These are phyloP conservation scores for Pyrenopolyporus hunteri DNA, from an alignment of 495 filamentous ascomycete species.

Conservation along the genomic window DNA sequence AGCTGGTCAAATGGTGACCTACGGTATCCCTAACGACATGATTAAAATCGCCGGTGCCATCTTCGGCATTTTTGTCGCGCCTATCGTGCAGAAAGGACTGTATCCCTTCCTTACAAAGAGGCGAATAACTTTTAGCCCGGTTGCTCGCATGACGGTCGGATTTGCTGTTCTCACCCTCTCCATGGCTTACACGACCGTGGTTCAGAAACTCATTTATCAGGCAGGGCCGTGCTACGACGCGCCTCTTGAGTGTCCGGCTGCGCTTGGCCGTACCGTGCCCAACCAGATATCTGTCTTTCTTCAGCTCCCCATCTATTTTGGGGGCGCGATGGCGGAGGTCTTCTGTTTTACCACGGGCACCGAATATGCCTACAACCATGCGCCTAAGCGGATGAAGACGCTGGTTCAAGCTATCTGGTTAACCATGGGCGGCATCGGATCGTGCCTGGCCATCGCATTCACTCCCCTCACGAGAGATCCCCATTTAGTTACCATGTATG, in stretches of 20 bases:
- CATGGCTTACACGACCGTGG: constrained; percentile 57
- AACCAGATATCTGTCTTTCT: constrained; percentile 49
- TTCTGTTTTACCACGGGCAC: constrained; percentile 49
- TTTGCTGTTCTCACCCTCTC: constrained; percentile 51
- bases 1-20: constrained; percentile 56
- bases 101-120: constrained; percentile 51
- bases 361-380: constrained; percentile 61
- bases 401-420: constrained; percentile 43
- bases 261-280: constrained; percentile 27
- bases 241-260: constrained; percentile 48
- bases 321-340: constrained; percentile 50
- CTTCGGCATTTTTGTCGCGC: constrained; percentile 15
- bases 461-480: constrained; percentile 51
- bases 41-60: constrained; percentile 34
- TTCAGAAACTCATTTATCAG: constrained; percentile 56
- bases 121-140: constrained; percentile 53
- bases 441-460: constrained; percentile 51
- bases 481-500: constrained; percentile 54
- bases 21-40: constrained; percentile 59
- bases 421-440: constrained; percentile 49
- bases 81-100: constrained; percentile 53
- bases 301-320: constrained; percentile 50
- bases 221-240: constrained; percentile 57
- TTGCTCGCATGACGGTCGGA: constrained; percentile 57
- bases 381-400: constrained; percentile 49